phyloP scores from a whole-genome alignment of 2,329 filamentous ascomycete genomes.

The Raffaelea arxii region DNA sequence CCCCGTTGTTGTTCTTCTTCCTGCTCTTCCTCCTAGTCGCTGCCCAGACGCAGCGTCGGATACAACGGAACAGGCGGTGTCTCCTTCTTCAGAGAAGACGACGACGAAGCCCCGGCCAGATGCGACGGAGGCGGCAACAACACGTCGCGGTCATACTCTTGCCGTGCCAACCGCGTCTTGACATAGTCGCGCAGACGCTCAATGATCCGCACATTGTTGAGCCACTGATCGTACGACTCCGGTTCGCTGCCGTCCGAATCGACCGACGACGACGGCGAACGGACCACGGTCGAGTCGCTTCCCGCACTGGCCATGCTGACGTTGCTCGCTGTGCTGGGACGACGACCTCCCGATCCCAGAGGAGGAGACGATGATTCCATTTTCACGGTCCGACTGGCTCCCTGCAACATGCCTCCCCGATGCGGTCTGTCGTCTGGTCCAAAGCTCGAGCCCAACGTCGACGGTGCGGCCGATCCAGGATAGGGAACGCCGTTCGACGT shows the following conservation, averaged over 20 bases:
- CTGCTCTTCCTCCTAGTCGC: constrained; percentile 5
- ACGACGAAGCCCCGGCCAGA: too few species aligned
- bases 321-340: too few species aligned
- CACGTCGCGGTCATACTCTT: constrained; percentile 37
- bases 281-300: constrained; percentile 29
- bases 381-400: constrained; percentile 34
- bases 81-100: constrained; percentile 7
- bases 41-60: constrained; percentile 11
- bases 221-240: constrained; percentile 54
- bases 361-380: too few species aligned
- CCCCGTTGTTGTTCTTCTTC: too few species aligned
- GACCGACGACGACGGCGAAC: constrained; percentile 49
- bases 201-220: constrained; percentile 56
- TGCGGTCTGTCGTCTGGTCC: constrained; percentile 54
- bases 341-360: constrained; percentile 13
- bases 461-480: constrained; percentile 56
- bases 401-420: constrained; percentile 58
- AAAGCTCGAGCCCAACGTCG: constrained; percentile 60
- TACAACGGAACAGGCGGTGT: constrained; percentile 9
- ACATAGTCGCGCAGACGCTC: constrained; percentile 52
- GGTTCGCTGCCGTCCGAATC: constrained; percentile 47
- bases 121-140: constrained; percentile 14
- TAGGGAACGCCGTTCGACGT: constrained; percentile 51
- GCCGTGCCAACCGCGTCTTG: constrained; percentile 43
- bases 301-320: too few species aligned